These are phyloP conservation scores for Nemania diffusa DNA, from an alignment of 2,329 filamentous ascomycete genomes.

Conservation along the genomic window DNA sequence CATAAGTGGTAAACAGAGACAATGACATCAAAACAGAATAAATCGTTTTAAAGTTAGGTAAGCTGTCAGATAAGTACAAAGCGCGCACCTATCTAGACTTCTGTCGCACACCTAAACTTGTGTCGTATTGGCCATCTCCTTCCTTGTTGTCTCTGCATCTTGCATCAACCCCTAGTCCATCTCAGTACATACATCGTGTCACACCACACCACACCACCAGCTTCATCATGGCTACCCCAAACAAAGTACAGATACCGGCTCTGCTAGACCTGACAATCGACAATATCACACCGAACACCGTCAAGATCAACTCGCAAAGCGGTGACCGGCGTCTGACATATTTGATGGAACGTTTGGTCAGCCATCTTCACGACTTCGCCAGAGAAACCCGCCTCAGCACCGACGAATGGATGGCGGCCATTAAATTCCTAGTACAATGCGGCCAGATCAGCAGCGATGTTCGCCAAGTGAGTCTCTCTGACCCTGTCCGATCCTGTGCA, in stretches of 20 bases:
- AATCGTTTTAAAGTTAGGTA: neutral
- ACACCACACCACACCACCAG: neutral
- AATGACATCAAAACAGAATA: neutral
- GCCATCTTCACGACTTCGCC: conserved; percentile 84
- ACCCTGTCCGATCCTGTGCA: neutral
- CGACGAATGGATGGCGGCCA: conserved; percentile 79
- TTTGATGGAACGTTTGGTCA: conserved; percentile 76
- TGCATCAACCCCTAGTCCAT: conserved; percentile 7
- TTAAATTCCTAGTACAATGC: conserved; percentile 76
- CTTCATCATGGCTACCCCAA: conserved; percentile 42
- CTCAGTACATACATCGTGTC: neutral
- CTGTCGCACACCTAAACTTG: neutral
- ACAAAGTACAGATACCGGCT: conserved; percentile 51
- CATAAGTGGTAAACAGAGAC: conserved; percentile 39
- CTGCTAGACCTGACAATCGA: conserved; percentile 79
- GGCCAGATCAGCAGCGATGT: conserved; percentile 80
- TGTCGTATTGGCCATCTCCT: neutral
- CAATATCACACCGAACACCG: conserved; percentile 82
- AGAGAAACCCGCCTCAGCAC: conserved; percentile 80
- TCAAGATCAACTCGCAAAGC: conserved; percentile 78
- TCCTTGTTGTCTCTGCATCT: conserved; percentile 1
- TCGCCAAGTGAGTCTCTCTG: conserved; percentile 66
- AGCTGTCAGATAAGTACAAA: conserved; percentile 20
- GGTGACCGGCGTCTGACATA: conserved; percentile 74
- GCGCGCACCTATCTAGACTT: neutral